Percentiles rank a stretch among this genome's conserved stretches.
Evolutionary conservation across 2,329 filamentous ascomycete genomes (phyloP).

Genomic region (Colletotrichum godetiae): DNA sequence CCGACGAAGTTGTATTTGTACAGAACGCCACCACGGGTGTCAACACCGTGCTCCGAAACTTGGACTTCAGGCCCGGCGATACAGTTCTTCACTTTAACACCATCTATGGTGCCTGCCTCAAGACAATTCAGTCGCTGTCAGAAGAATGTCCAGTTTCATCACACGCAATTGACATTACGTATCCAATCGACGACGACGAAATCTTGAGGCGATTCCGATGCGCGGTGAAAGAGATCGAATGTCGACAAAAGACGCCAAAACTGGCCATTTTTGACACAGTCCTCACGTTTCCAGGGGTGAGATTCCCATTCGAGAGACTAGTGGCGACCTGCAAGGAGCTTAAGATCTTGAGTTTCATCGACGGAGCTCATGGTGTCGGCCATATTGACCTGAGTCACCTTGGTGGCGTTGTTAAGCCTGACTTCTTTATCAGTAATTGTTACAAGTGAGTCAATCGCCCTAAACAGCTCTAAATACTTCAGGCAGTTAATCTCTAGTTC

Average conservation of each 20-base stretch:
- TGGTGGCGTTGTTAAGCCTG: neutral
- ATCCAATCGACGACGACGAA: neutral
- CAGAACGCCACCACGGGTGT: neutral
- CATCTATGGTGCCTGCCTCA: neutral
- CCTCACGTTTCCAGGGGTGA: neutral
- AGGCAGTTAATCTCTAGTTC: neutral
- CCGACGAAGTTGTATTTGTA: neutral
- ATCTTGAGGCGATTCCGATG: neutral
- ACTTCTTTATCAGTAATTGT: neutral
- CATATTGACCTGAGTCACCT: neutral
- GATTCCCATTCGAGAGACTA: neutral
- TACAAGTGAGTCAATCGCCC: neutral
- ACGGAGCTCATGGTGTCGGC: neutral
- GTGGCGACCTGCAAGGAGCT: neutral
- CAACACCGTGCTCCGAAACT: neutral
- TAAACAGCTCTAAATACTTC: neutral
- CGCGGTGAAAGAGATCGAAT: neutral
- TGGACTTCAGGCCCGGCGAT: neutral
- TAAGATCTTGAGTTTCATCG: neutral
- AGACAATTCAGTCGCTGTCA: neutral
- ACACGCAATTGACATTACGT: neutral
- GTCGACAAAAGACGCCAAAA: neutral
- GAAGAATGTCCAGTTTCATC: neutral
- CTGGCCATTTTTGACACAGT: neutral
- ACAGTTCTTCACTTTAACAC: neutral